phyloP scores from a whole-genome alignment of 2,329 filamentous ascomycete genomes.

The Venturia aucupariae region DNA sequence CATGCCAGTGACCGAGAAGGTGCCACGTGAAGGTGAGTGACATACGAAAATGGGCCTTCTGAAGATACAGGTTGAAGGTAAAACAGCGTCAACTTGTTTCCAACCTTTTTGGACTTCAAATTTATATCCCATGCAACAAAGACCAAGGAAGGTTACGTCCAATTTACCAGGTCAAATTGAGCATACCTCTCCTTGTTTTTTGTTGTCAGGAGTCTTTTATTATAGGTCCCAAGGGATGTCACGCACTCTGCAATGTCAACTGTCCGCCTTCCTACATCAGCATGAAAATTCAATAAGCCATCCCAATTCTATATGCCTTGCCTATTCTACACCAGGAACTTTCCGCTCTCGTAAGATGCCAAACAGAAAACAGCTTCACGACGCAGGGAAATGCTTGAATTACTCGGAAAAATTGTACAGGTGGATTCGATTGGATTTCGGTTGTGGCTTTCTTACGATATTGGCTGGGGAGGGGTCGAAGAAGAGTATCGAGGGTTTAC shows the following conservation, averaged over 20 bases:
- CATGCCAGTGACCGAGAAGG: background rate
- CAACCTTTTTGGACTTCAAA: no score
- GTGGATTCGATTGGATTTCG: background rate
- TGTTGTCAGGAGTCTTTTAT: no score
- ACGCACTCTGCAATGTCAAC: background rate
- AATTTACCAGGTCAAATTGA: no score
- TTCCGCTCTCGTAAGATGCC: background rate
- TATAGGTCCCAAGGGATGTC: background rate
- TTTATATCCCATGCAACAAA: no score
- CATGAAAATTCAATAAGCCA: constrained; percentile 1
- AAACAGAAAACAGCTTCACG: background rate
- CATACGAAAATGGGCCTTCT: background rate
- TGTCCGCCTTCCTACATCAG: background rate
- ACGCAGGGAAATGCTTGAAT: constrained; percentile 1
- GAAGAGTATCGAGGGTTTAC: constrained; percentile 44
- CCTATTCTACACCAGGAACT: background rate
- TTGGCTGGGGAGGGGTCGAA: background rate
- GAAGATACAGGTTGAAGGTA: background rate
- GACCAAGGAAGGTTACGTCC: no score
- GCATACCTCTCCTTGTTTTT: no score
- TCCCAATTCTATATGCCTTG: constrained; percentile 7
- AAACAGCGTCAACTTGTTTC: no score
- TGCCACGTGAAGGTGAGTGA: background rate
- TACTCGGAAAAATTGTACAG: constrained; percentile 3
- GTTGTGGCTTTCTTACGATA: background rate